Percentiles rank a stretch among this genome's conserved stretches.
phyloP scores from a whole-genome alignment of 2,329 filamentous ascomycete species.

The Xenoacremonium recifei region DNA sequence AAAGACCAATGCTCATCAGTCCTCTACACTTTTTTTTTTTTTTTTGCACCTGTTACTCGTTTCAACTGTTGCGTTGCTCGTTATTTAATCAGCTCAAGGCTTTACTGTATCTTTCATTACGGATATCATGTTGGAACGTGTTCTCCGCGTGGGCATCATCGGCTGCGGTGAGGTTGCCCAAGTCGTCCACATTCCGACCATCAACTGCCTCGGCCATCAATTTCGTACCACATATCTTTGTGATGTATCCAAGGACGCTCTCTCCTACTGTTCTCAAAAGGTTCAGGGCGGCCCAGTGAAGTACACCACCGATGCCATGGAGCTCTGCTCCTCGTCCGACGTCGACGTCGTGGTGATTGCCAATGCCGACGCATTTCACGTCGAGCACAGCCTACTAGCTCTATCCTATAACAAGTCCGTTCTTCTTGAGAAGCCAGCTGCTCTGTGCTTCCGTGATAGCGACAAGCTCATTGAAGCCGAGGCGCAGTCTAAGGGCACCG shows the following conservation, averaged over 20 bases:
- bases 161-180: conserved; percentile 51
- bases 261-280: conserved; percentile 22
- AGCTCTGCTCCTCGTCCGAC: conserved; percentile 40
- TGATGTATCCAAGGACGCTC: conserved; percentile 41
- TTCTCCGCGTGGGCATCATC: conserved; percentile 37
- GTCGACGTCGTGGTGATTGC: conserved; percentile 55
- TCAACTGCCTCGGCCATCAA: conserved; percentile 42
- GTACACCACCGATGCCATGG: conserved; percentile 35
- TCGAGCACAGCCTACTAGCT: conserved; percentile 47
- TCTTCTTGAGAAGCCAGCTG: conserved; percentile 58
- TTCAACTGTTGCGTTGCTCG: too few relatives aligned
- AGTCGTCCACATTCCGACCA: conserved; percentile 51
- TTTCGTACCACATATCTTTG: conserved; percentile 50
- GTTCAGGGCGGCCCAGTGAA: conserved; percentile 18
- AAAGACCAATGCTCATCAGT: too few relatives aligned
- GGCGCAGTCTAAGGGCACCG: conserved; percentile 35
- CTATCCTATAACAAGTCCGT: conserved; percentile 53
- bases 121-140: too few relatives aligned
- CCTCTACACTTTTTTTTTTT: too few relatives aligned
- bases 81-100: too few relatives aligned
- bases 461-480: conserved; percentile 50
- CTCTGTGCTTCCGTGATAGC: conserved; percentile 45
- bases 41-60: too few relatives aligned
- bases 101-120: too few relatives aligned
- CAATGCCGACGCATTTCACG: conserved; percentile 54